These are phyloP conservation scores for Fusarium penzigii DNA, from an alignment of 2,329 filamentous ascomycete genomes.

Conservation along the genomic window DNA sequence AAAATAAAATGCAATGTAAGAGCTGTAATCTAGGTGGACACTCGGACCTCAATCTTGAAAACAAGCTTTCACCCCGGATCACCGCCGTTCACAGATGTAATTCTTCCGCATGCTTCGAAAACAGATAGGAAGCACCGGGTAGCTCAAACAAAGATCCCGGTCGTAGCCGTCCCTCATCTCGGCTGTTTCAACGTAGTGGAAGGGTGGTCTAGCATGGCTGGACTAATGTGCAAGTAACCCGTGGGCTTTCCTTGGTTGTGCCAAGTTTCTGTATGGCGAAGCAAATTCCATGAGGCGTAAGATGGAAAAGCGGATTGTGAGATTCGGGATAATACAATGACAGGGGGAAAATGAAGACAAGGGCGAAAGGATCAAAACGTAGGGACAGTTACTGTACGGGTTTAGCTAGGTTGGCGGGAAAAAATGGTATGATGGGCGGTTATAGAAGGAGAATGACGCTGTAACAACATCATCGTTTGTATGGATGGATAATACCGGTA, in stretches of 20 bases:
- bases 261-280: not conserved
- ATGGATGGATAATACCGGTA: not conserved
- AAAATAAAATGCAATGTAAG: not conserved
- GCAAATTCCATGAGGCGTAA: too few relatives aligned
- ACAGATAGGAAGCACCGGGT: not conserved
- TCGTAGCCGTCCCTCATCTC: constrained; percentile 1
- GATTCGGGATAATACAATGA: not conserved
- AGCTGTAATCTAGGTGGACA: constrained; percentile 5
- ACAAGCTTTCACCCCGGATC: not conserved
- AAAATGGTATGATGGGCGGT: not conserved
- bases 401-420: not conserved
- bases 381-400: too few relatives aligned
- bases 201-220: not conserved
- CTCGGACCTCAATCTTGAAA: not conserved
- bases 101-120: not conserved
- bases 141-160: not conserved
- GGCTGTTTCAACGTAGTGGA: not conserved
- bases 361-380: too few relatives aligned
- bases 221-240: not conserved
- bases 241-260: not conserved
- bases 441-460: constrained; percentile 21
- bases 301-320: too few relatives aligned
- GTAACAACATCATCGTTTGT: constrained; percentile 28
- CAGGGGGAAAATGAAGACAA: too few relatives aligned
- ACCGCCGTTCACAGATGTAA: not conserved